Evolutionary conservation across 306 rosid species (phyloP).

Genomic region (Trifolium pratense): DNA sequence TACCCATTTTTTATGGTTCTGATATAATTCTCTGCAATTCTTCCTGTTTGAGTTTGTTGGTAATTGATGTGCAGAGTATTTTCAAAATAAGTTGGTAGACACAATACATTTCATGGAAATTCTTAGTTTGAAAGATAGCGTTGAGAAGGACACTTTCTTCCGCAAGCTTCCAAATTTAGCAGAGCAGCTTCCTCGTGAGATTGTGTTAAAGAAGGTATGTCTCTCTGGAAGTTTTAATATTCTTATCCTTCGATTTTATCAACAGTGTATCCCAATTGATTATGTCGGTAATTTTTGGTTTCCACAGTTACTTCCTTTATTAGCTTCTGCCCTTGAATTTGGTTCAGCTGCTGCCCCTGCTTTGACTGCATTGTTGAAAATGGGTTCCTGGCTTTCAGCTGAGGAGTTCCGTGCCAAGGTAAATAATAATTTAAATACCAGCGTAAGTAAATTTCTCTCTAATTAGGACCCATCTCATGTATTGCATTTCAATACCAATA

Average conservation of each 20-base stretch:
- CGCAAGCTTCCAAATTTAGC: constrained; percentile 98
- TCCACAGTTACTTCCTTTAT: constrained; percentile 91
- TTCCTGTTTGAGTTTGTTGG: constrained; percentile 26
- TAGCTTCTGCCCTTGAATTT: constrained; percentile 99
- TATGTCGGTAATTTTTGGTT: constrained; percentile 47
- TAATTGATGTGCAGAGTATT: constrained; percentile 78
- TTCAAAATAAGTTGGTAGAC: constrained; percentile 96
- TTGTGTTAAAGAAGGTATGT: constrained; percentile 86
- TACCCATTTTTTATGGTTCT: constrained; percentile 6
- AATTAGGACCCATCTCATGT: constrained; percentile 32
- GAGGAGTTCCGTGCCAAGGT: constrained; percentile 92
- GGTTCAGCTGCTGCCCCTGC: constrained; percentile 99
- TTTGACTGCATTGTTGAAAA: constrained; percentile 91
- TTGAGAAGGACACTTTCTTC: constrained; percentile 97
- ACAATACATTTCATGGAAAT: constrained; percentile 99
- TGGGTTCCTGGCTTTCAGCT: constrained; percentile 93
- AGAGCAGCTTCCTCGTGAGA: constrained; percentile 96
- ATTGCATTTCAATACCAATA: constrained; percentile 39
- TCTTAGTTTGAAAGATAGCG: constrained; percentile 93
- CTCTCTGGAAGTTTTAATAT: constrained; percentile 36
- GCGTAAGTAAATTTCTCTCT: constrained; percentile 19
- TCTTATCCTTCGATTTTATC: constrained; percentile 19
- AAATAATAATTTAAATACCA: constrained; percentile 32
- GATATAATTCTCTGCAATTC: constrained; percentile 14
- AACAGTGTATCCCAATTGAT: constrained; percentile 39